These are phyloP conservation scores for Aspergillus fumigatus DNA, from an alignment of 2,329 filamentous ascomycete species.

Conservation along the genomic window DNA sequence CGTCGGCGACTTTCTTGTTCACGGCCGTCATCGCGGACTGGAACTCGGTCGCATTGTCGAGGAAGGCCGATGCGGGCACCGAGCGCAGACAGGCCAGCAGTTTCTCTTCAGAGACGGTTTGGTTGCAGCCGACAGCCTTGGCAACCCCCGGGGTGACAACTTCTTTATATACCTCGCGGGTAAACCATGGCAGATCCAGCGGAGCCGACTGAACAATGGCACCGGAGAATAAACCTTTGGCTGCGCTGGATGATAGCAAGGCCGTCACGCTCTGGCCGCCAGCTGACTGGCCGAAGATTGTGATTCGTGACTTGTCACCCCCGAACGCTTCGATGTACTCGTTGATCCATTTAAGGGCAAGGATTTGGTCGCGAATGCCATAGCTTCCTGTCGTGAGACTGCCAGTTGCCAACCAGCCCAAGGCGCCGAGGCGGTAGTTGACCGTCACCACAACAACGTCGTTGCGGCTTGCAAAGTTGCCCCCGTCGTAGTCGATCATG, in stretches of 20 bases:
- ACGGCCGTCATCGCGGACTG: constrained; percentile 4
- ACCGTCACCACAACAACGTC: constrained; percentile 33
- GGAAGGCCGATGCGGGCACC: constrained; percentile 16
- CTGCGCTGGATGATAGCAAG: constrained; percentile 21
- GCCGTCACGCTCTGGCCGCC: constrained; percentile 50
- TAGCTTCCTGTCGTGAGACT: constrained; percentile 32
- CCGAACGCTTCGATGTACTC: constrained; percentile 23
- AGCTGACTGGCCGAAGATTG: constrained; percentile 34
- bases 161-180: constrained; percentile 19
- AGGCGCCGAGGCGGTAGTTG: constrained; percentile 32
- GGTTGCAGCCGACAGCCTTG: constrained; percentile 20
- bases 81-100: constrained; percentile 21
- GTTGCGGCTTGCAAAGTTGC: constrained; percentile 32
- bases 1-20: constrained; percentile 6
- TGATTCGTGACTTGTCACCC: constrained; percentile 28
- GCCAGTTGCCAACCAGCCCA: constrained; percentile 31
- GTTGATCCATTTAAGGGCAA: constrained; percentile 25
- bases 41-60: constrained; percentile 19
- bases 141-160: constrained; percentile 17
- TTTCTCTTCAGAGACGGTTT: constrained; percentile 5
- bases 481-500: constrained; percentile 29
- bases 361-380: constrained; percentile 31
- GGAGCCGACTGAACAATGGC: constrained; percentile 25
- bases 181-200: constrained; percentile 24
- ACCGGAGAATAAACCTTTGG: constrained; percentile 23